Evolutionary conservation across 495 filamentous ascomycete species (phyloP).

Genomic region (Podospora tetraspora): DNA sequence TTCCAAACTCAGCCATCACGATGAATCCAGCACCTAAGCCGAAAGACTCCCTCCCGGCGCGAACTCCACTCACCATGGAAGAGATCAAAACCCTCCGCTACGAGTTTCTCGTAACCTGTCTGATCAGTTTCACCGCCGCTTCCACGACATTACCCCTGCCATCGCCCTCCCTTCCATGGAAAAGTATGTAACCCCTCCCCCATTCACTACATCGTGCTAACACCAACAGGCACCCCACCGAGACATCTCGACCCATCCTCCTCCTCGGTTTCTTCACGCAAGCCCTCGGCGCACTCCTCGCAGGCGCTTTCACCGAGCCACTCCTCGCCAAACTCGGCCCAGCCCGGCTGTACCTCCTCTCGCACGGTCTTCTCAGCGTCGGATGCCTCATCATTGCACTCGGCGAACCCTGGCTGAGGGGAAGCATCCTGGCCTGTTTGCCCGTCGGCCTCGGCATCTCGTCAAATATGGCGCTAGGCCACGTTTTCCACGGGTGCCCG

Average conservation of each 20-base stretch:
- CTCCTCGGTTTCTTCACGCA: slow-evolving; percentile 72
- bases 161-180: too few relatives aligned
- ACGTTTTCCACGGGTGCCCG: slow-evolving; percentile 66
- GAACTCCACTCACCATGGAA: too few relatives aligned
- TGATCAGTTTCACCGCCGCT: too few relatives aligned
- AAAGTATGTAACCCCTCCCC: too few relatives aligned
- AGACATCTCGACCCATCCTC: slow-evolving; percentile 17
- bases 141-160: too few relatives aligned
- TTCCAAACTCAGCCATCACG: too few relatives aligned
- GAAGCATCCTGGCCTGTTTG: slow-evolving; percentile 59
- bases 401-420: slow-evolving; percentile 63
- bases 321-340: background rate
- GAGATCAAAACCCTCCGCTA: too few relatives aligned
- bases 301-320: slow-evolving; percentile 35
- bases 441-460: slow-evolving; percentile 63
- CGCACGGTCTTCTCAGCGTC: background rate
- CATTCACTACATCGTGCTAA: too few relatives aligned
- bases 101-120: too few relatives aligned
- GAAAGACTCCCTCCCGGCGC: too few relatives aligned
- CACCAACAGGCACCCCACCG: too few relatives aligned
- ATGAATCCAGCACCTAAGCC: too few relatives aligned
- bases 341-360: background rate
- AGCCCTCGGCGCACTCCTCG: slow-evolving; percentile 51
- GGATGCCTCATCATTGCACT: slow-evolving; percentile 44
- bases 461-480: slow-evolving; percentile 62